phyloP scores from a whole-genome alignment of 768 basidiomycete genomes.

The Amanita polypyramis region DNA sequence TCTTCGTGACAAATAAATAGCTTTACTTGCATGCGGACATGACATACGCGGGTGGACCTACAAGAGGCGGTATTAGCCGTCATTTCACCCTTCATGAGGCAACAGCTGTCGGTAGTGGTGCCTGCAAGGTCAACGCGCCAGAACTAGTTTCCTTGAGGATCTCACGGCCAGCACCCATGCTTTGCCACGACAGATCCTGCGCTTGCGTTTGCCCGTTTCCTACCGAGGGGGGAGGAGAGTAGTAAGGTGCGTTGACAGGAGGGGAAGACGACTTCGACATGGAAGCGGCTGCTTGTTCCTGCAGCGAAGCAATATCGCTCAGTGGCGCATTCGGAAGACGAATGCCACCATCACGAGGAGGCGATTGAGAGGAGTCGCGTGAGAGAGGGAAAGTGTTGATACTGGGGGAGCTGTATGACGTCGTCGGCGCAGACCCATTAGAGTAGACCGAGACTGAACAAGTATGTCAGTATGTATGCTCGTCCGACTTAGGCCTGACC shows the following conservation, averaged over 20 bases:
- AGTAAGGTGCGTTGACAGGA: slow-evolving; percentile 3
- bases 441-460: slow-evolving; percentile 40
- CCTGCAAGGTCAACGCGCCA: slow-evolving; percentile 9
- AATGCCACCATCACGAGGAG: slow-evolving; percentile 46
- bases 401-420: slow-evolving; percentile 60
- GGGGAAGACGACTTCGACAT: slow-evolving; percentile 11
- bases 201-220: neutral
- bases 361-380: slow-evolving; percentile 42
- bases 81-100: slow-evolving; percentile 12
- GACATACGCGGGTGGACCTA: neutral
- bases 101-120: slow-evolving; percentile 13
- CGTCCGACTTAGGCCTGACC: slow-evolving; percentile 16
- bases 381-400: slow-evolving; percentile 51
- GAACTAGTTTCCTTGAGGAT: slow-evolving; percentile 3
- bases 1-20: slow-evolving; percentile 9
- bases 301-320: slow-evolving; percentile 51
- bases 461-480: neutral
- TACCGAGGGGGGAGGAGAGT: neutral
- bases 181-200: slow-evolving; percentile 4
- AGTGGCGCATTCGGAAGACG: slow-evolving; percentile 67
- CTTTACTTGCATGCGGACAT: neutral
- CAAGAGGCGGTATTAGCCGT: neutral
- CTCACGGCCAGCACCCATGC: neutral
- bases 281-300: slow-evolving; percentile 11
- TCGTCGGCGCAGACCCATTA: slow-evolving; percentile 48